phyloP scores from a whole-genome alignment of 495 filamentous ascomycete genomes.

The Annulohypoxylon nitens region DNA sequence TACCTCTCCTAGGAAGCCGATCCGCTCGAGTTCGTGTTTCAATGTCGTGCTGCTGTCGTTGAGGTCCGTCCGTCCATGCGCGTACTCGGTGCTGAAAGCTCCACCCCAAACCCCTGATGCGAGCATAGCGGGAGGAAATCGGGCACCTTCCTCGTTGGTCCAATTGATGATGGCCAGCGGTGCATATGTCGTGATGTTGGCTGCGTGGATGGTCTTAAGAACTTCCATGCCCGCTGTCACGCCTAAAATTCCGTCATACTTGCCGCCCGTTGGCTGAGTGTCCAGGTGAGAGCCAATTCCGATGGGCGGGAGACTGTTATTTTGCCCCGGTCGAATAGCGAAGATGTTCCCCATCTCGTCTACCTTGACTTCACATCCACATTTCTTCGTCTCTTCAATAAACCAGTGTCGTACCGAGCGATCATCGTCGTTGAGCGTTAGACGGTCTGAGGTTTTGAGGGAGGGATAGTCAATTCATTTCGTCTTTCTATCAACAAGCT shows the following conservation, averaged over 20 bases:
- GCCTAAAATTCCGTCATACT: slow-evolving; percentile 81
- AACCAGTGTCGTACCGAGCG: slow-evolving; percentile 79
- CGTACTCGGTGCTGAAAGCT: background rate
- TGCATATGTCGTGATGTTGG: background rate
- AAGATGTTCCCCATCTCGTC: slow-evolving; percentile 76
- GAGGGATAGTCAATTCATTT: too few species aligned
- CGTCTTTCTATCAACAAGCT: too few species aligned
- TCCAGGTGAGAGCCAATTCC: slow-evolving; percentile 76
- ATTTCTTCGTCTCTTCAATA: slow-evolving; percentile 68
- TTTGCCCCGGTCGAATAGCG: slow-evolving; percentile 70
- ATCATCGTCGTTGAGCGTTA: slow-evolving; percentile 64
- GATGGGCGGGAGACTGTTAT: slow-evolving; percentile 57
- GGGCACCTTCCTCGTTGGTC: slow-evolving; percentile 67
- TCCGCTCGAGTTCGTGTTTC: slow-evolving; percentile 73
- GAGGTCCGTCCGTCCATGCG: slow-evolving; percentile 41
- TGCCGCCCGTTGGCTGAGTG: slow-evolving; percentile 78
- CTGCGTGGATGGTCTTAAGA: slow-evolving; percentile 68
- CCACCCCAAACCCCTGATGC: background rate
- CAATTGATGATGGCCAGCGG: slow-evolving; percentile 58
- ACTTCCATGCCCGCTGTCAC: slow-evolving; percentile 77
- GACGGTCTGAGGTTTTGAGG: background rate
- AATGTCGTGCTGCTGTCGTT: slow-evolving; percentile 58
- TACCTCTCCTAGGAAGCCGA: slow-evolving; percentile 71
- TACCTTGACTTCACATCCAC: slow-evolving; percentile 68
- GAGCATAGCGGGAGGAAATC: background rate